phyloP scores from a whole-genome alignment of 2,329 filamentous ascomycete genomes.

The Meredithiella fracta region DNA sequence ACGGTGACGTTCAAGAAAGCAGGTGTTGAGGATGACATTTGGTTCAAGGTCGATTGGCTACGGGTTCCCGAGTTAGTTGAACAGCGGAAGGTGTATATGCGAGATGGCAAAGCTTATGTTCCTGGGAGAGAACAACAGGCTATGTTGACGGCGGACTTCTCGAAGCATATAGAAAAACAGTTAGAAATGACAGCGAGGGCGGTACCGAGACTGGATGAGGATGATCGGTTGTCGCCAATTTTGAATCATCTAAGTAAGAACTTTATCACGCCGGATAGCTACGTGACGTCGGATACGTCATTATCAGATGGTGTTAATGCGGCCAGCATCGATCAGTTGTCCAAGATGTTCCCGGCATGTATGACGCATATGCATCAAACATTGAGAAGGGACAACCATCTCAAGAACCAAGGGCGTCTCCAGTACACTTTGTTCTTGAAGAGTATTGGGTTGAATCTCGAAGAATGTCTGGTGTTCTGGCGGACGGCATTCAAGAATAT shows the following conservation, averaged over 20 bases:
- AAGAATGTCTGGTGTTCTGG: conserved; percentile 89
- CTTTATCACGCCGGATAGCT: conserved; percentile 79
- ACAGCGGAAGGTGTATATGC: conserved; percentile 56
- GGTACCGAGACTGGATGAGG: conserved; percentile 82
- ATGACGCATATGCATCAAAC: conserved; percentile 84
- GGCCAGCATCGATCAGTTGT: conserved; percentile 61
- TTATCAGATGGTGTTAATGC: conserved; percentile 58
- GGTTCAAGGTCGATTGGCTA: conserved; percentile 96
- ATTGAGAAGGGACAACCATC: conserved; percentile 70
- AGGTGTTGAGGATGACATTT: conserved; percentile 57
- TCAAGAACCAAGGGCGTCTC: conserved; percentile 84
- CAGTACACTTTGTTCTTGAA: conserved; percentile 97
- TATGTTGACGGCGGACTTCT: conserved; percentile 81
- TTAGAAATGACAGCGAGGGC: conserved; percentile 86
- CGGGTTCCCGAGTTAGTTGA: conserved; percentile 83
- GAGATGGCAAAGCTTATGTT: conserved; percentile 75
- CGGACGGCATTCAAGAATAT: conserved; percentile 68
- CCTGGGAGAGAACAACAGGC: conserved; percentile 72
- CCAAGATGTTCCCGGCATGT: conserved; percentile 74
- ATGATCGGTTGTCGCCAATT: conserved; percentile 64
- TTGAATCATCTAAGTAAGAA: conserved; percentile 76
- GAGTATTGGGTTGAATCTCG: conserved; percentile 79
- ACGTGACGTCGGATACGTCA: conserved; percentile 48
- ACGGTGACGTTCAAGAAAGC: conserved; percentile 24
- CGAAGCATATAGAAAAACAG: conserved; percentile 58